Evolutionary conservation across 768 basidiomycete species (phyloP), one percentile per base, ranked within the genome.

Genomic region (Coprinopsis sp.): DNA sequence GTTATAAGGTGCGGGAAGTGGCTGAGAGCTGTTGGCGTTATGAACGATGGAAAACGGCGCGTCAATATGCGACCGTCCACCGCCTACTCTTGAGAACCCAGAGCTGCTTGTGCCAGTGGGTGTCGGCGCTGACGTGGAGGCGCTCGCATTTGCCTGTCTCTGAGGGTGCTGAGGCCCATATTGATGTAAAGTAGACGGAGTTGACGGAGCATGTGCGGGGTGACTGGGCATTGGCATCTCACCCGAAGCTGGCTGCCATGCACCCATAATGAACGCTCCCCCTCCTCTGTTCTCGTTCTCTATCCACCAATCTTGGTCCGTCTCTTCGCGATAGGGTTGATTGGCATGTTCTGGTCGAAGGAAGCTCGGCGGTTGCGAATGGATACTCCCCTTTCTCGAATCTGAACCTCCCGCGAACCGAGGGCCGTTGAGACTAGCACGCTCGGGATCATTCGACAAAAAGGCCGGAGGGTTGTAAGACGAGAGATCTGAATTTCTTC

Each of bases 31-130:
- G 43, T 38, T 37, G 13, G 50, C 29, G 4, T 46, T 46, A 16
- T 51, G 41, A 27, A 40, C 48, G 23, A 90, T 88, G 1, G 89
- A 84, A 61, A 93, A 96, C 0, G 93, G 93, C 7, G 84, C 69
- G 46, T 91, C 85, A 40, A 83, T 87, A 56, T 92, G 84, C 1
- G 94, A 87, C 31, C 84, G 74, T 24, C 94, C 93, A 11, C 94
- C 94, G 12, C 88, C 85, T 2, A 97, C 78, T 38, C 91, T 77
- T 4, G 89, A 79, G 67, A 97, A 96, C 2, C 91, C 91, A 16
- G 53, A 59, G 12, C 47, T 42, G 22, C 85, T 77, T 6, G 51
- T 31, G 47, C 48, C 6, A 13, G 44, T n/a, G 3, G 49, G 53
- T 11, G 50, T 43, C 19, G 43, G n/a, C 18, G 16, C 16, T 7